Evolutionary conservation across 768 basidiomycete genomes (phyloP).

Genomic region (Pleurotus salmoneostramineus): DNA sequence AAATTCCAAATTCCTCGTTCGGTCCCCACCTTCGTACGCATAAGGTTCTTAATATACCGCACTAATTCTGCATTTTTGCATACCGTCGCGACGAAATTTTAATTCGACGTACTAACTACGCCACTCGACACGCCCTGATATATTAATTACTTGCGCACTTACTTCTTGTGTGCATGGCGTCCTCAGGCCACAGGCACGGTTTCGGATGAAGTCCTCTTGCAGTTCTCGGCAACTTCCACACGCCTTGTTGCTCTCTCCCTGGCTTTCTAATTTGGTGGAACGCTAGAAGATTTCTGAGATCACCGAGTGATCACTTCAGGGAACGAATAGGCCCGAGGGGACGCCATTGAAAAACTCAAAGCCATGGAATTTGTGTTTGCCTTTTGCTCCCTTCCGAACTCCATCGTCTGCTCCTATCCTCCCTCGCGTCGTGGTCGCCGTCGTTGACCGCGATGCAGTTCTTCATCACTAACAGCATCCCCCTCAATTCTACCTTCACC

Average conservation of each 20-base stretch:
- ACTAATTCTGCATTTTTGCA: not conserved
- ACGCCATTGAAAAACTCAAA: not conserved
- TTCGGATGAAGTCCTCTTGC: not conserved
- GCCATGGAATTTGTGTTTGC: not conserved
- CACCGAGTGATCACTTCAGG: conserved; percentile 1
- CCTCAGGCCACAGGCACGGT: conserved; percentile 4
- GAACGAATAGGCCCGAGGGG: conserved; percentile 3
- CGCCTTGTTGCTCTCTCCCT: conserved; percentile 5
- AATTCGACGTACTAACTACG: not conserved
- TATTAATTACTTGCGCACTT: not conserved
- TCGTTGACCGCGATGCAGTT: conserved; percentile 15
- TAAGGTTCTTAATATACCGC: not conserved
- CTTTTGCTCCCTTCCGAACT: not conserved
- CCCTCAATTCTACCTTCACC: conserved; percentile 17
- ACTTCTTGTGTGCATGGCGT: not conserved
- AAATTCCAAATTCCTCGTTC: conserved; percentile 1
- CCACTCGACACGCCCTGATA: not conserved
- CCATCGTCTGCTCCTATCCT: not conserved
- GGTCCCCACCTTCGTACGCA: not conserved
- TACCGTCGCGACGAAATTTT: too few relatives aligned
- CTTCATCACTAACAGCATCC: conserved; percentile 16
- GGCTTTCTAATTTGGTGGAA: conserved; percentile 4
- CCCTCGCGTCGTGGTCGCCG: not conserved
- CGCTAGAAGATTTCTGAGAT: conserved; percentile 8
- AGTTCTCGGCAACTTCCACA: conserved; percentile 1